Conservation (phyloP, 441 rosid genomes). For the Populus hybrid region DNA sequence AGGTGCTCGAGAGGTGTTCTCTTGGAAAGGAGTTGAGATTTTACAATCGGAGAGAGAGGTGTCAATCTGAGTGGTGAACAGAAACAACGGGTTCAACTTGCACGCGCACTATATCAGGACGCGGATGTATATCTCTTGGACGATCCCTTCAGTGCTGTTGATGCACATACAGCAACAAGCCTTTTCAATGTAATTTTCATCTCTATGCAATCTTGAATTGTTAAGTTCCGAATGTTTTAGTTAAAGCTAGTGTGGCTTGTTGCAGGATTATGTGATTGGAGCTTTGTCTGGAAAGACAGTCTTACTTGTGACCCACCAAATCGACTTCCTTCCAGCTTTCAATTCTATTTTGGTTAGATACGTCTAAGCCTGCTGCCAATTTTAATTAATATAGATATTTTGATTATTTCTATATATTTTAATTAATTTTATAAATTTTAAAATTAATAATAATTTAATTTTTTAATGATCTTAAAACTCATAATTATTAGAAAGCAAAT, state of each 20-base stretch:
- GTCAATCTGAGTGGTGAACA: constrained; percentile 56
- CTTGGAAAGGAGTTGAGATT: constrained; percentile 40
- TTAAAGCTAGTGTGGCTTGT: neutral
- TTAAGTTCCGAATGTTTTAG: neutral
- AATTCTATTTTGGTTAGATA: constrained; percentile 33
- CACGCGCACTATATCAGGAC: constrained; percentile 49
- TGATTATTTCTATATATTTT: no score
- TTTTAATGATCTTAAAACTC: no score
- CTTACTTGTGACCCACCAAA: constrained; percentile 58
- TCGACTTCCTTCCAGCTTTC: constrained; percentile 54
- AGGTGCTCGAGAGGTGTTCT: constrained; percentile 33
- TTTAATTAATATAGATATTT: no score
- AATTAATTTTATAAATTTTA: no score
- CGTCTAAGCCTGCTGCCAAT: neutral
- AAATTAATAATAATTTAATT: no score
- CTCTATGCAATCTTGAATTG: neutral
- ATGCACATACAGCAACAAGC: constrained; percentile 46
- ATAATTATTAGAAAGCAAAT: fast-evolving
- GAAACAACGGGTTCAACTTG: constrained; percentile 56
- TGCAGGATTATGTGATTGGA: constrained; percentile 47
- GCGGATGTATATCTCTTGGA: constrained; percentile 56
- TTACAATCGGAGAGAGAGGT: constrained; percentile 51
- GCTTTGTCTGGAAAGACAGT: constrained; percentile 44
- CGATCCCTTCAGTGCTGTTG: constrained; percentile 63
- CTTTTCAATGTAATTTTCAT: constrained; percentile 27